Base-by-base conservation (phyloP, 148 eudicot genomes). In the Camellia japonica region DNA sequence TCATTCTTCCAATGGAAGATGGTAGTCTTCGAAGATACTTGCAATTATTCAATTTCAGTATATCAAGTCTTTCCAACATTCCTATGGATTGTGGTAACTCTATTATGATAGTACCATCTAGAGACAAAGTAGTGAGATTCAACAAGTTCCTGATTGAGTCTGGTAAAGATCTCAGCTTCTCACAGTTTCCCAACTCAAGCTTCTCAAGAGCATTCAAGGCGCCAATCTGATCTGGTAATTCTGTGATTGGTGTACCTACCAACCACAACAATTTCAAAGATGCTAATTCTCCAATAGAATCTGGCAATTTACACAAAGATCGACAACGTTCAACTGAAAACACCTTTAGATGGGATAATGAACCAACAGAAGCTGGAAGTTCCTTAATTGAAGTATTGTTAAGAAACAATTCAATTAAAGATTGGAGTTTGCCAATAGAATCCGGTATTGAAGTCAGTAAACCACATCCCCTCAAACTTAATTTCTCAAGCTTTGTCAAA, bases 41-140 rank as follows among this genome's bases (percentile, higher is more conserved):
- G 61, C 93, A 90, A 16, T 67, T 65, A 14, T 75, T 87, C 82
- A 90, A 78, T 43, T 77, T 84, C 6, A 90, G 56, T 55, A 46
- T 70, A 67, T 71, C n/a, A 65, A 90, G 91, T 79, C 82, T 85
- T 75, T 87, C 89, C 74, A 91, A 66, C 59, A 10, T 69, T 12
- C 86, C 90, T 30, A 89, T 83, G 62, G 89, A 86, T 77, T 89
- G 70, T 6, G 92, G 94, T 75, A 91, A 73, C 75, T 82, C 16
- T 6, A 60, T 79, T 64, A 91, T 83, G 43, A 85, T 81, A 86
- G 86, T 82, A 46, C 78, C 71, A 44, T n/a, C 79, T 16, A 91
- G 59, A 75, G 43, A 23, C 63, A 91, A 80, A 2, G 16, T 73
- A 46, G 81, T 68, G 38, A 91, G 92, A 65, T 74, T 76, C 46